Evolutionary conservation across 1,284 basidiomycete genomes (phyloP).

Genomic region (Pterulicium gracile): DNA sequence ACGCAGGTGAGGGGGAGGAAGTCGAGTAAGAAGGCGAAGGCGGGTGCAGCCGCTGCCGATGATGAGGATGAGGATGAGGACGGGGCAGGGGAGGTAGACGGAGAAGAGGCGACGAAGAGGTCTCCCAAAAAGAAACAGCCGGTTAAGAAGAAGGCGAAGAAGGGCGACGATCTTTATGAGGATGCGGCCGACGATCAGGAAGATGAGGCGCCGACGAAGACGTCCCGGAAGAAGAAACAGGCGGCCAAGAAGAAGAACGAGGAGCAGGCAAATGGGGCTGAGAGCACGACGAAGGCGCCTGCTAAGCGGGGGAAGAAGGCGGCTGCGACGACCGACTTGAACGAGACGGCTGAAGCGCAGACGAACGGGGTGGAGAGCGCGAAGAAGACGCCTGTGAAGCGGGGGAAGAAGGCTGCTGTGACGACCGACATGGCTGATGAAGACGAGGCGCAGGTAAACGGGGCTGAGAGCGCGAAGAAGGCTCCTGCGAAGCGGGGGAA

Average conservation of each 20-base stretch:
- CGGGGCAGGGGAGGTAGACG: not conserved
- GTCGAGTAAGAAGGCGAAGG: slow-evolving; percentile 25
- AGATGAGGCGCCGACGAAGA: not conserved
- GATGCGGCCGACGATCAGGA: not conserved
- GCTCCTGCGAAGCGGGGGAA: too few relatives aligned
- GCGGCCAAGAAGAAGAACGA: not conserved
- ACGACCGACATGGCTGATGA: too few relatives aligned
- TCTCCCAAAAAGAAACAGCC: not conserved
- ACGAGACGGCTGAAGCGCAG: not conserved
- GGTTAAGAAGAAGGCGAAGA: not conserved
- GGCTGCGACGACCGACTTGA: not conserved
- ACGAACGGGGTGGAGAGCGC: not conserved
- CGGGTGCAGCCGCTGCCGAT: slow-evolving; percentile 11
- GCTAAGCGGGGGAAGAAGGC: too few relatives aligned
- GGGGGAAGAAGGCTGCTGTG: not conserved
- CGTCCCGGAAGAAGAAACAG: not conserved
- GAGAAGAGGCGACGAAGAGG: not conserved
- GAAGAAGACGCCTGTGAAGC: not conserved
- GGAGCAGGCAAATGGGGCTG: not conserved
- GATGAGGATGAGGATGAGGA: slow-evolving; percentile 5
- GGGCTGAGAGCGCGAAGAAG: too few relatives aligned
- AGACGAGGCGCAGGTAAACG: too few relatives aligned
- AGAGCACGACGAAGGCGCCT: too few relatives aligned
- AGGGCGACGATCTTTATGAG: not conserved
- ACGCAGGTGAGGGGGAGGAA: slow-evolving; percentile 44